Conservation (phyloP, 257 asterid genomes). For the Gentiana dahurica region DNA sequence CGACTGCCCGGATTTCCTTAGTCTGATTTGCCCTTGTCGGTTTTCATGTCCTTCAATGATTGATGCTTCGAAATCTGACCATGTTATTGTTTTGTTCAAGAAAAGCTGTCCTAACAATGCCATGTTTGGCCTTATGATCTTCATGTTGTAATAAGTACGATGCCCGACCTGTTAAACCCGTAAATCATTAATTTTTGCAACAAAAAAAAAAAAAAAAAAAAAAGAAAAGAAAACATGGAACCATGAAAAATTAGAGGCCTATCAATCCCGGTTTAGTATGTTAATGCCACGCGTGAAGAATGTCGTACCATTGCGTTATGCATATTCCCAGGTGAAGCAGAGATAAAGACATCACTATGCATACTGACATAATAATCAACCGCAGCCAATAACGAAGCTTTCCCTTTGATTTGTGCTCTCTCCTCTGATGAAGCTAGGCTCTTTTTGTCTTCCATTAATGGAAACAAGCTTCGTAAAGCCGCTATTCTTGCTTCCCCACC, state of each 20-base stretch:
- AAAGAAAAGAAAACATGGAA: too few relatives aligned
- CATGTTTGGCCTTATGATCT: conserved; percentile 37
- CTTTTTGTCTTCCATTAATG: conserved; percentile 87
- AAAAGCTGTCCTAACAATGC: conserved; percentile 32
- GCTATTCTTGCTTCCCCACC: conserved; percentile 95
- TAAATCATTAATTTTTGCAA: not conserved
- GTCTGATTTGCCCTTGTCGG: conserved; percentile 31
- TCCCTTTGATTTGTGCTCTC: conserved; percentile 72
- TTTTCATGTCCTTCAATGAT: conserved; percentile 33
- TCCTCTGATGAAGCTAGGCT: conserved; percentile 83
- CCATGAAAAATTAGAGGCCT: not conserved
- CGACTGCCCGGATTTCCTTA: conserved; percentile 25
- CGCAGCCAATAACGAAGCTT: conserved; percentile 90
- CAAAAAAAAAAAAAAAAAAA: too few relatives aligned
- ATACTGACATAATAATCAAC: conserved; percentile 91
- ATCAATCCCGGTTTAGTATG: not conserved
- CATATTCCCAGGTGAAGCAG: conserved; percentile 99
- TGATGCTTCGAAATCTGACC: conserved; percentile 31
- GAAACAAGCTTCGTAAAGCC: conserved; percentile 62
- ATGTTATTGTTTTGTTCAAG: conserved; percentile 24
- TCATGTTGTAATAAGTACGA: conserved; percentile 17
- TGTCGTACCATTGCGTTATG: conserved; percentile 85
- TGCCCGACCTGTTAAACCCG: conserved; percentile 13
- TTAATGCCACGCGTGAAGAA: not conserved
- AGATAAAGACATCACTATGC: conserved; percentile 88